phyloP scores from a whole-genome alignment of 2,329 filamentous ascomycete genomes.

The Orbilia oligospora region DNA sequence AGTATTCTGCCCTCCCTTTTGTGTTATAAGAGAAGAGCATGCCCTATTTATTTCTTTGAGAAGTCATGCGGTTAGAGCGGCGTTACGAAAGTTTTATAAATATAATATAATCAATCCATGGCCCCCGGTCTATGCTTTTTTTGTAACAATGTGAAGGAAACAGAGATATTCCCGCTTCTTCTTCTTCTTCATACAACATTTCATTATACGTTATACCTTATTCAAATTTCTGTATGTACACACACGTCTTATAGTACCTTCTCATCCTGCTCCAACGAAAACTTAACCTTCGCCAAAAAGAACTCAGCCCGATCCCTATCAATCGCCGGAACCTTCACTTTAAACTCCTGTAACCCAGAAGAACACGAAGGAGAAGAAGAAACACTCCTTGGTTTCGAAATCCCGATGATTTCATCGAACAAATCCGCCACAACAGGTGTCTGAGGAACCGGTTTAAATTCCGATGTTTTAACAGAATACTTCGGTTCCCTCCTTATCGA shows the following conservation, averaged over 20 bases:
- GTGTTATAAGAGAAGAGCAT: neutral
- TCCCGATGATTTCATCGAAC: slow-evolving; percentile 81
- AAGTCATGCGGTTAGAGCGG: neutral
- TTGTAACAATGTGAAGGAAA: no score
- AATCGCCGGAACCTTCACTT: slow-evolving; percentile 80
- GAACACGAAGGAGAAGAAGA: no score
- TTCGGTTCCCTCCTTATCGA: slow-evolving; percentile 77
- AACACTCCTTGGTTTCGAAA: slow-evolving; percentile 62
- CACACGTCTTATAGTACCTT: neutral
- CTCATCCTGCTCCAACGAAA: slow-evolving; percentile 75
- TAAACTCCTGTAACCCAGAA: slow-evolving; percentile 80
- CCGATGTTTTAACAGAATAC: slow-evolving; percentile 73
- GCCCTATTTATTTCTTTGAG: neutral
- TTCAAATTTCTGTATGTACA: neutral
- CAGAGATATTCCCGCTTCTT: no score
- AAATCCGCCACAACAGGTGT: slow-evolving; percentile 76
- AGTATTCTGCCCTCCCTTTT: neutral
- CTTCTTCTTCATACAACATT: neutral
- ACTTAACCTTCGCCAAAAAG: slow-evolving; percentile 90
- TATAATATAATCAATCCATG: no score
- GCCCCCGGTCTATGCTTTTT: no score
- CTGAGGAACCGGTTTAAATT: slow-evolving; percentile 65
- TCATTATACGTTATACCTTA: neutral
- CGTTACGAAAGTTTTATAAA: neutral
- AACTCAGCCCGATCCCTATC: slow-evolving; percentile 85